These are phyloP conservation scores for Arthroderma sp. DNA, from an alignment of 2,329 filamentous ascomycete species.

Conservation along the genomic window DNA sequence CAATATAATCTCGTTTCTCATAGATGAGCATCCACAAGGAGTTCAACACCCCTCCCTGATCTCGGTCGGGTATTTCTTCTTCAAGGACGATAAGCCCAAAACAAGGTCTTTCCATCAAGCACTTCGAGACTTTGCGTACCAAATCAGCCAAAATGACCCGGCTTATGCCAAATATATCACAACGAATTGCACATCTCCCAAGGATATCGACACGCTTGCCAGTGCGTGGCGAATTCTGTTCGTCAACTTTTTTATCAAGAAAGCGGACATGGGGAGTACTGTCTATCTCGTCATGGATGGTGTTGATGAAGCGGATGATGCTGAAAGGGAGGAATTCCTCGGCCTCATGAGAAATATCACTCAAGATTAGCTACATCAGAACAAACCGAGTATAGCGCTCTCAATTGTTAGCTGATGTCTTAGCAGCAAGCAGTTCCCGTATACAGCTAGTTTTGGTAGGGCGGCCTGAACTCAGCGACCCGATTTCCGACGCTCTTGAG, in stretches of 20 bases:
- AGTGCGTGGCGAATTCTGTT: conserved; percentile 34
- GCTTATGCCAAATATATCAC: conserved; percentile 33
- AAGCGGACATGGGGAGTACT: conserved; percentile 18
- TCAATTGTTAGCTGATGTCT: background rate
- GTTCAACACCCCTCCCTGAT: conserved; percentile 9
- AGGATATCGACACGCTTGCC: conserved; percentile 33
- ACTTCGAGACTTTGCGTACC: conserved; percentile 35
- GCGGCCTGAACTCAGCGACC: conserved; percentile 31
- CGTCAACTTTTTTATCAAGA: conserved; percentile 25
- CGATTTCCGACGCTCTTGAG: conserved; percentile 13
- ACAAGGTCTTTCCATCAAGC: conserved; percentile 35
- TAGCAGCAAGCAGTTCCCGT: conserved; percentile 10
- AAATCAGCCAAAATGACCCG: conserved; percentile 35
- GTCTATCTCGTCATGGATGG: conserved; percentile 37
- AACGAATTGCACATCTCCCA: conserved; percentile 19
- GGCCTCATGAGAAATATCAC: conserved; percentile 22
- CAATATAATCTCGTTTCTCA: conserved; percentile 29
- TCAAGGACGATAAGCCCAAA: conserved; percentile 31
- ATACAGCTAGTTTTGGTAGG: conserved; percentile 31
- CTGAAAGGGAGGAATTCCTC: conserved; percentile 28
- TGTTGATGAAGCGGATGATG: conserved; percentile 33
- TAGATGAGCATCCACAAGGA: conserved; percentile 19
- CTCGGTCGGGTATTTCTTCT: conserved; percentile 34
- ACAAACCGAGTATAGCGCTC: no score
- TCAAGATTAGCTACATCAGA: conserved; percentile 2